These are phyloP conservation scores for Mesembryanthemum crystallinum DNA, from an alignment of 148 eudicot genomes.

Conservation along the genomic window DNA sequence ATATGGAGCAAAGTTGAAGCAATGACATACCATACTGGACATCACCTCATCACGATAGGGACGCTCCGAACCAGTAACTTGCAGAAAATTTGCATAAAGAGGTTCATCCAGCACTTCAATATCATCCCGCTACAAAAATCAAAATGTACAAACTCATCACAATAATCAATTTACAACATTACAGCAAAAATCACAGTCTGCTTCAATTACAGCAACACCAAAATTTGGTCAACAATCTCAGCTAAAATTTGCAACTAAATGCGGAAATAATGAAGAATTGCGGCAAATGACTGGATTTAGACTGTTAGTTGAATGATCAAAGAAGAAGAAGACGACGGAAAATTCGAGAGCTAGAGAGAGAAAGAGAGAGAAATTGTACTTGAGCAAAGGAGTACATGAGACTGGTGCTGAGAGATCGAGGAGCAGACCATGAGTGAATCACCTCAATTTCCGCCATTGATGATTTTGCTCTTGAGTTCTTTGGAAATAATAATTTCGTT, in stretches of 20 bases:
- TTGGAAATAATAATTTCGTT: no score
- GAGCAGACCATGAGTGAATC: slow-evolving; percentile 95
- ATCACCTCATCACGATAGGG: slow-evolving; percentile 72
- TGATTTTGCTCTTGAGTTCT: not conserved
- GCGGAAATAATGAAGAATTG: no score
- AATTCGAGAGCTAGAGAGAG: slow-evolving; percentile 17
- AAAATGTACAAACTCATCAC: not conserved
- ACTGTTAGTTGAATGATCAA: not conserved
- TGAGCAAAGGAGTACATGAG: slow-evolving; percentile 97
- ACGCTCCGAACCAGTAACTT: slow-evolving; percentile 61
- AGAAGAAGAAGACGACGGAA: slow-evolving; percentile 47
- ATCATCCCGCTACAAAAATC: slow-evolving; percentile 69
- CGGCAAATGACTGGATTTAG: not conserved
- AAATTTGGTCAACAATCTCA: not conserved
- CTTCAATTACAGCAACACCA: not conserved
- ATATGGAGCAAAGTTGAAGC: no score
- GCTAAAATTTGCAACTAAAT: no score
- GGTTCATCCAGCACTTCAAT: slow-evolving; percentile 95
- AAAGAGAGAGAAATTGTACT: slow-evolving; percentile 34
- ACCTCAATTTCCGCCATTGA: slow-evolving; percentile 52
- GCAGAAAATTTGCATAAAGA: slow-evolving; percentile 68
- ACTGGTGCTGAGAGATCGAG: slow-evolving; percentile 86
- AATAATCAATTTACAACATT: not conserved
- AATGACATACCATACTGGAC: slow-evolving; percentile 57
- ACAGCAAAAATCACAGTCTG: not conserved